Evolutionary conservation across 257 asterid species (phyloP).

Genomic region (Nicotiana benthamiana): DNA sequence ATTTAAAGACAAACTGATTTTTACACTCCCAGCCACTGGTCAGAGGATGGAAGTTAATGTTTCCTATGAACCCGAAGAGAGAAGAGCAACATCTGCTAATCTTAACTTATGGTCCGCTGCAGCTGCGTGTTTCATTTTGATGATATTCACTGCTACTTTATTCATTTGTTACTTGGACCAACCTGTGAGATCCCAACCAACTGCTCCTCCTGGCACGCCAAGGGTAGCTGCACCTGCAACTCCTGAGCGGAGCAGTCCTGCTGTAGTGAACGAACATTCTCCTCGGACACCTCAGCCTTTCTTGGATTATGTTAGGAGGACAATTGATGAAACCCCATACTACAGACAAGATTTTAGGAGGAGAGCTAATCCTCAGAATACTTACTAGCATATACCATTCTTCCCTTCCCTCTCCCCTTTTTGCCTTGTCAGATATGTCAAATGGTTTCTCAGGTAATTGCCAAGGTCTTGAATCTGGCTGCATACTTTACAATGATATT

Average conservation of each 20-base stretch:
- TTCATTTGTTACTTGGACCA: conserved; percentile 30
- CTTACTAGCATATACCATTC: conserved; percentile 33
- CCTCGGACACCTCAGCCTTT: conserved; percentile 95
- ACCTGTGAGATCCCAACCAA: conserved; percentile 25
- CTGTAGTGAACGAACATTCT: conserved; percentile 40
- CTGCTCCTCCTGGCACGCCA: conserved; percentile 21
- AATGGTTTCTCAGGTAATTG: background rate
- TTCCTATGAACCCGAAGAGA: conserved; percentile 42
- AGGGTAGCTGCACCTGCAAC: conserved; percentile 45
- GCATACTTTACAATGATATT: background rate
- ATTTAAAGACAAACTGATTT: conserved; percentile 45
- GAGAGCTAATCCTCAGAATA: conserved; percentile 68
- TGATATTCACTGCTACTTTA: conserved; percentile 18
- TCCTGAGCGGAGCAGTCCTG: conserved; percentile 45
- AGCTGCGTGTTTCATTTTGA: conserved; percentile 15
- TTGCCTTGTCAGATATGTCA: background rate
- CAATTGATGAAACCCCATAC: conserved; percentile 85
- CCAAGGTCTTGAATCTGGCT: background rate
- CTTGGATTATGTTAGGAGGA: conserved; percentile 71
- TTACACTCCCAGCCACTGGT: conserved; percentile 68
- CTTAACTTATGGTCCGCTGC: conserved; percentile 20
- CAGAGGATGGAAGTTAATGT: conserved; percentile 58
- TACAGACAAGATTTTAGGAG: conserved; percentile 72
- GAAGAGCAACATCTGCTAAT: conserved; percentile 8
- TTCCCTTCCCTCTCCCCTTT: background rate